Percentiles rank a stretch among this genome's conserved stretches.
phyloP scores from a whole-genome alignment of 2,329 filamentous ascomycete species.

The Bipolaris zeicola region DNA sequence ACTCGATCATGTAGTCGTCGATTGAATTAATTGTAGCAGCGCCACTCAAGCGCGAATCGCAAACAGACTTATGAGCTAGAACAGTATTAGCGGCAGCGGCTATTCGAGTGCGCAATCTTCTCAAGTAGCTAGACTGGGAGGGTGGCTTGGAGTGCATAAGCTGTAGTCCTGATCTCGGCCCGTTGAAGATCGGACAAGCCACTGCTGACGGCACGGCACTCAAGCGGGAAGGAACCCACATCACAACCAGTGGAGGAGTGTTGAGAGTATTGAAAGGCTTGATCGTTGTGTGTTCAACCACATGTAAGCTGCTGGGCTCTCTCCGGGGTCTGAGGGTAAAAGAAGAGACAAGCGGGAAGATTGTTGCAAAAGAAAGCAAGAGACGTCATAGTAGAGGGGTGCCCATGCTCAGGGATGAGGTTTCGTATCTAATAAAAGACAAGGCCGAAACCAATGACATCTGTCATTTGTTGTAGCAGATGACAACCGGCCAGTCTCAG shows the following conservation, averaged over 20 bases:
- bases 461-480: neutral
- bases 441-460: neutral
- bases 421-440: neutral
- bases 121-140: neutral
- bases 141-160: neutral
- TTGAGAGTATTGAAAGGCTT: neutral
- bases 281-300: neutral
- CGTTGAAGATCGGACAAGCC: neutral
- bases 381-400: neutral
- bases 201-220: neutral
- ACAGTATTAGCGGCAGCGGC: neutral
- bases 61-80: too few species aligned
- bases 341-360: neutral
- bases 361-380: neutral
- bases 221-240: neutral
- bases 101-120: neutral
- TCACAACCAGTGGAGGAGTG: neutral
- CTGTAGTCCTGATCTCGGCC: neutral
- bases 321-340: neutral
- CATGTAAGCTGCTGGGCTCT: neutral
- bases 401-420: neutral
- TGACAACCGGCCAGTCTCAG: neutral
- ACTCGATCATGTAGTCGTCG: too few species aligned
- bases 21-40: too few species aligned
- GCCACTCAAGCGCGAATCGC: too few species aligned